Base-by-base conservation (phyloP, 2,329 filamentous ascomycete genomes). In the Hypoxylon sp. region DNA sequence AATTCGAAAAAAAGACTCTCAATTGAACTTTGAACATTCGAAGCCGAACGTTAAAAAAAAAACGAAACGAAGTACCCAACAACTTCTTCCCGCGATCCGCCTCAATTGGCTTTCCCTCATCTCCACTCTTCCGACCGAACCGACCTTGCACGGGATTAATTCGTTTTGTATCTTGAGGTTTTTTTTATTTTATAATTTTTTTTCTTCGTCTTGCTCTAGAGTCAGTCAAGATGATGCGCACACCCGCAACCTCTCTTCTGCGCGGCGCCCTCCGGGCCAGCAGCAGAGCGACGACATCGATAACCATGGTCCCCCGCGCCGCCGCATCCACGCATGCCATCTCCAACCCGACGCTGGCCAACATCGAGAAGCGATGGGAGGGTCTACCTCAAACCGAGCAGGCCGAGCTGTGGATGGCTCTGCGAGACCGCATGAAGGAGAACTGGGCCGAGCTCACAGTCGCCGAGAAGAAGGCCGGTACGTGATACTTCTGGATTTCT, bases 291-390 rank as follows among this genome's bases (percentile, higher is more conserved):
- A 64, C 65, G 15, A 67, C 66, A 5, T 25, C 21, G 44, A 64
- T 65, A 15, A 63, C 69, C 51, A 72, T 77, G 67, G 71, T 77
- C 66, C 74, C 75, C 67, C 72, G 75, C 59, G 75, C 76, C 63
- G 78, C 78, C 70, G 78, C 83, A 68, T 84, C 88, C 67, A 89
- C 89, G 66, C 91, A 96, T 75, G 92, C 93, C 73, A 95, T 99
- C 78, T 95, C 92, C 71, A 97, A 97, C 81, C 94, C 95, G 66
- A 97, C 91, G 52, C 85, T 99, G 70, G 90, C 91, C 76, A 91
- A 96, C 78, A 97, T 99, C 71, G 94, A 99, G 87, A 97, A 96
- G 88, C 84, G 94, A 81, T 99, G 94, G 94, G 94, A 99, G 81
- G 84, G 81, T 60, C 92, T 97, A 90, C 92, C 93, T 53, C 91